Base-by-base conservation (phyloP, 2,329 filamentous ascomycete genomes). In the Alternaria tenuissima region DNA sequence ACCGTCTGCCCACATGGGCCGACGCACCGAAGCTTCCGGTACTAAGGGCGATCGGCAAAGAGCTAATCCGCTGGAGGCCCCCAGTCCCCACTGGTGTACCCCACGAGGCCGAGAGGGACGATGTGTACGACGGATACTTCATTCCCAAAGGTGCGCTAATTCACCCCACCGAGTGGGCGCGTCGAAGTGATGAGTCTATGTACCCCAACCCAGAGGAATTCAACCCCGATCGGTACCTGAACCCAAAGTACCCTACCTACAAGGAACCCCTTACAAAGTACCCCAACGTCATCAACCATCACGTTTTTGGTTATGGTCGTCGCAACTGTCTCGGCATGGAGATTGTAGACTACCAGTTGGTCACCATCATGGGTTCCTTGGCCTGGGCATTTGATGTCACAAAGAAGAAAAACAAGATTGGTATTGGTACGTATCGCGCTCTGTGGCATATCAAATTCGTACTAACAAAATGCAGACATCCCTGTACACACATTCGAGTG, bases 161-260 rank as follows among this genome's bases (percentile, higher is more conserved):
- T 14, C 62, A 62, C 11, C 61, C 62, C 54, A 70, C 68, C 30
- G 52, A 57, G 18, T 70, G 61, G 62, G 82, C 82, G 44, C 84
- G 89, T 71, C 85, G 87, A 71, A 85, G 86, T 51, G 84, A 87
- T 61, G 78, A 81, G 3, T 75, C 76, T n/a, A 81, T 80, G 42
- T 89, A 89, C 68, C 86, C 86, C 1, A 84, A 88, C 65, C 83
- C 85, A 7, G 85, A 89, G 52, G 81, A 76, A 66, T 89, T 83
- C 77, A 82, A 80, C 18, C 86, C 87, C 0, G 85, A 87, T 61
- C 83, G 87, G 34, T 89, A 84, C 77, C 81, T 89, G 5, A 38
- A 58, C 24, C 59, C 64, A 0, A 24, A 39, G 9, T 68, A 54
- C 6, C 63, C 65, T 1, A 62, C 64, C 4, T 68, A 63, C 42